These are phyloP conservation scores for Fusarium metavorans DNA, from an alignment of 2,329 filamentous ascomycete genomes.

Conservation along the genomic window DNA sequence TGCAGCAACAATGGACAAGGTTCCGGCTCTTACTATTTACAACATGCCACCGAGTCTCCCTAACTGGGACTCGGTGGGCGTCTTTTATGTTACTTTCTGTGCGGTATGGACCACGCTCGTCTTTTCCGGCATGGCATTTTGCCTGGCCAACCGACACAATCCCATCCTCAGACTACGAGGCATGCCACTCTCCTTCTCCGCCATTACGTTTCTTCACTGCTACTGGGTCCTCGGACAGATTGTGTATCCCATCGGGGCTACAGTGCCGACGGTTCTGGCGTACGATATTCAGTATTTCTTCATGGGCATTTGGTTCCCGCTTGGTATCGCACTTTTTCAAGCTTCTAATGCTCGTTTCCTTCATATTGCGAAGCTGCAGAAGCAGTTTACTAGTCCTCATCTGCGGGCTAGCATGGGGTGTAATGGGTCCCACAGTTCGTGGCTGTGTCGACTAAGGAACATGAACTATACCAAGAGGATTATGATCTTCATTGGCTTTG, in stretches of 20 bases:
- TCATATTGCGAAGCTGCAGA: slow-evolving; percentile 66
- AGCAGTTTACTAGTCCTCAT: slow-evolving; percentile 38
- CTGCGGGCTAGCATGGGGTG: neutral
- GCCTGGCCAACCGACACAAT: slow-evolving; percentile 50
- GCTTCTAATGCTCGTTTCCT: slow-evolving; percentile 72
- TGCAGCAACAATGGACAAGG: slow-evolving; percentile 2
- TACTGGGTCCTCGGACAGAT: slow-evolving; percentile 57
- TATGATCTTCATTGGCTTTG: slow-evolving; percentile 63
- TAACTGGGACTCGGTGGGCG: slow-evolving; percentile 7
- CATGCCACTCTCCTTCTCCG: slow-evolving; percentile 53
- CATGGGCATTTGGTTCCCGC: slow-evolving; percentile 73
- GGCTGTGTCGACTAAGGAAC: slow-evolving; percentile 44
- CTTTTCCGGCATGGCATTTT: slow-evolving; percentile 53
- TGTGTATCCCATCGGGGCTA: slow-evolving; percentile 51
- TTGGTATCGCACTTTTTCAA: slow-evolving; percentile 74
- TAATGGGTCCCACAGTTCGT: neutral
- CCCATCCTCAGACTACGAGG: slow-evolving; percentile 55
- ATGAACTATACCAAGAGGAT: slow-evolving; percentile 59
- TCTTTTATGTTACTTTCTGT: slow-evolving; percentile 18
- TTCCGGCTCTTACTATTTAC: slow-evolving; percentile 5
- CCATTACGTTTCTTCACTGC: slow-evolving; percentile 54
- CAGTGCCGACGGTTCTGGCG: slow-evolving; percentile 59
- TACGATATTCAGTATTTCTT: slow-evolving; percentile 65
- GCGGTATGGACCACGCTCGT: slow-evolving; percentile 13
- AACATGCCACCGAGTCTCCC: slow-evolving; percentile 8